Base-by-base conservation (phyloP, 2,329 filamentous ascomycete genomes). In the Phialocephala subalpina region DNA sequence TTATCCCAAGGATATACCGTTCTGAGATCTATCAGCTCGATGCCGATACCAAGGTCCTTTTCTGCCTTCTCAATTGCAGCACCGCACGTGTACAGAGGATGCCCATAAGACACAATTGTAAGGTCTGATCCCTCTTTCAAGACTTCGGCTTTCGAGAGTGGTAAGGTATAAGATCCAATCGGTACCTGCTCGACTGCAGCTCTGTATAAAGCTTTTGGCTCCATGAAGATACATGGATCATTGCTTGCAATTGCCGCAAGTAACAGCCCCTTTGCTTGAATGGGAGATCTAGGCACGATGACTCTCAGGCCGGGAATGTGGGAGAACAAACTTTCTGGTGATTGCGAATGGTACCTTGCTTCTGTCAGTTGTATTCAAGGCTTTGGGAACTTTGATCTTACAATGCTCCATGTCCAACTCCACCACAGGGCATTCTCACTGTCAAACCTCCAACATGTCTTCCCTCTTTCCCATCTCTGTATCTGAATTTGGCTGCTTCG, bases 1-100 rank as follows among this genome's bases (percentile, higher is more conserved):
- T 89, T 82, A 74, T 93, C 90, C 90, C 90, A 93, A 0, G 90
- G 90, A 76, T 91, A 92, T 38, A 93, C 84, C 0, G 90, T 92
- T 59, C 90, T 82, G 18, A 93, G 77, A 76, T 93, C 90, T 64
- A 93, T 90, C 65, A 93, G 78, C 76, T 93, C 90, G 12, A 91
- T 82, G 45, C 81, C 87, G 56, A 90, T 84, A 3, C 87, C 88
- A 68, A 92, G 82, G 55, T 89, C 87, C 72, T 87, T 89, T 76
- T 92, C 90, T 7, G 89, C 87, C 3, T 87, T 86, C 38, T 84
- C 83, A 65, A 92, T 90, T 1, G 90, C 90, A 5, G 84, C 81
- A 16, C 84, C 86, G 73, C 89, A 92, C 22, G 86, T 87, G 75
- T 92, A 93, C 3, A 92, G 78, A 9, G 90, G 90, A 58, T 90